These are phyloP conservation scores for Populus davidiana DNA, from an alignment of 345 rosid species.

Conservation along the genomic window DNA sequence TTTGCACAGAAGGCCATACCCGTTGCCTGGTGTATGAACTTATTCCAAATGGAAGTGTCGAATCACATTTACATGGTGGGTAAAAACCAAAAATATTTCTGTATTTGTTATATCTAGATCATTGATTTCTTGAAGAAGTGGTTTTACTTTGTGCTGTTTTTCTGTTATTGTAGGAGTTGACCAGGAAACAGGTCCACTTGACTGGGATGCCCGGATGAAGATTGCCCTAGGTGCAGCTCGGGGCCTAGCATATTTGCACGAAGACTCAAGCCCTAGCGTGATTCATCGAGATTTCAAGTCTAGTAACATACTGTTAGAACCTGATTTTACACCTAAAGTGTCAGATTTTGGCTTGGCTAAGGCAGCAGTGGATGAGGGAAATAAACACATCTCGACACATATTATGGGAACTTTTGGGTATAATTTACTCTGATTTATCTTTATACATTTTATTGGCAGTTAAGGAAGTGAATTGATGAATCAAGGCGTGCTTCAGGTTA, in stretches of 20 bases:
- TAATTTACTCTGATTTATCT: constrained; percentile 5
- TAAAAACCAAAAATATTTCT: not conserved
- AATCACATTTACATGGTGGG: constrained; percentile 66
- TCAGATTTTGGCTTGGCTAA: constrained; percentile 81
- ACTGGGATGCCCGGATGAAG: constrained; percentile 71
- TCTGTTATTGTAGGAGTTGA: constrained; percentile 43
- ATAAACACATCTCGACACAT: constrained; percentile 61
- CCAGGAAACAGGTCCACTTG: constrained; percentile 47
- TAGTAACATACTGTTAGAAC: constrained; percentile 69
- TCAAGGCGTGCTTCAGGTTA: not conserved
- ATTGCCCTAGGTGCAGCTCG: constrained; percentile 80
- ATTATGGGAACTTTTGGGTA: constrained; percentile 92
- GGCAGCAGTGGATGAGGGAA: constrained; percentile 58
- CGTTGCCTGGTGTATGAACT: constrained; percentile 72
- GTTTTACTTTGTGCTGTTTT: constrained; percentile 7
- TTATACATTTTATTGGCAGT: not conserved
- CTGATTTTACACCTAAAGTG: constrained; percentile 68
- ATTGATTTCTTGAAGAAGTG: not conserved
- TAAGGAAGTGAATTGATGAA: not conserved
- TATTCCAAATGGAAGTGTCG: constrained; percentile 66
- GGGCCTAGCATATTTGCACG: constrained; percentile 75
- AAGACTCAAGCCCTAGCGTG: constrained; percentile 69
- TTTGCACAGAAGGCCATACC: constrained; percentile 42
- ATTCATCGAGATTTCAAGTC: constrained; percentile 75
- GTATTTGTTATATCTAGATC: not conserved